A percentile compares a stretch with the other conserved stretches of the same genome.
These are phyloP conservation scores for Hypoxylon sp. DNA, from an alignment of 2,329 filamentous ascomycete genomes.

Conservation along the genomic window DNA sequence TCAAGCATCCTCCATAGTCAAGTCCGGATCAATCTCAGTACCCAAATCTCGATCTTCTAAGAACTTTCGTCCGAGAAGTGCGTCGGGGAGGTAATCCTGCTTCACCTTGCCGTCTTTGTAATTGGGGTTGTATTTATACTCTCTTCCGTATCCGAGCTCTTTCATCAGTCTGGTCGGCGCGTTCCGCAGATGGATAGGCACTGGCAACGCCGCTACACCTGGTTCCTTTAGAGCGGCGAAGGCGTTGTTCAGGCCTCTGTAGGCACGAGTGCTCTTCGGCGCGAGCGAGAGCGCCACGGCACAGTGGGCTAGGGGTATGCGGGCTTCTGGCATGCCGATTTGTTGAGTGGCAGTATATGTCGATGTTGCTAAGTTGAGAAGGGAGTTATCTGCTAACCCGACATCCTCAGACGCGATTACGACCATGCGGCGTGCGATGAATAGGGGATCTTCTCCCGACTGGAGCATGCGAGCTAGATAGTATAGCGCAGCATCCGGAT, in stretches of 20 bases:
- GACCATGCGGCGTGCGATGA: conserved; percentile 91
- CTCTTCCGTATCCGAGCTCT: conserved; percentile 88
- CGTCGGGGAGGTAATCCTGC: conserved; percentile 92
- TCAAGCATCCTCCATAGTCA: conserved; percentile 60
- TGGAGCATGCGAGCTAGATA: conserved; percentile 97
- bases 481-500: conserved; percentile 90
- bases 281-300: conserved; percentile 84
- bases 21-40: conserved; percentile 79
- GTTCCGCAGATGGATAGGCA: conserved; percentile 91
- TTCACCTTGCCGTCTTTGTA: conserved; percentile 84
- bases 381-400: conserved; percentile 86
- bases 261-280: conserved; percentile 89
- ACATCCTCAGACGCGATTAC: conserved; percentile 96
- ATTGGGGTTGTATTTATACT: conserved; percentile 97
- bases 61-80: conserved; percentile 78
- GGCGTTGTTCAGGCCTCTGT: conserved; percentile 85
- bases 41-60: conserved; percentile 86
- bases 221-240: conserved; percentile 85
- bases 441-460: conserved; percentile 92
- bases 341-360: conserved; percentile 91
- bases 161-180: conserved; percentile 94
- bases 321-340: conserved; percentile 94
- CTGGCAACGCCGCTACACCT: conserved; percentile 82
- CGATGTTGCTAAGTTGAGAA: conserved; percentile 87
- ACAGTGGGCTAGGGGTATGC: conserved; percentile 91